phyloP scores from a whole-genome alignment of 345 rosid genomes.

The Lepidium aucheri region DNA sequence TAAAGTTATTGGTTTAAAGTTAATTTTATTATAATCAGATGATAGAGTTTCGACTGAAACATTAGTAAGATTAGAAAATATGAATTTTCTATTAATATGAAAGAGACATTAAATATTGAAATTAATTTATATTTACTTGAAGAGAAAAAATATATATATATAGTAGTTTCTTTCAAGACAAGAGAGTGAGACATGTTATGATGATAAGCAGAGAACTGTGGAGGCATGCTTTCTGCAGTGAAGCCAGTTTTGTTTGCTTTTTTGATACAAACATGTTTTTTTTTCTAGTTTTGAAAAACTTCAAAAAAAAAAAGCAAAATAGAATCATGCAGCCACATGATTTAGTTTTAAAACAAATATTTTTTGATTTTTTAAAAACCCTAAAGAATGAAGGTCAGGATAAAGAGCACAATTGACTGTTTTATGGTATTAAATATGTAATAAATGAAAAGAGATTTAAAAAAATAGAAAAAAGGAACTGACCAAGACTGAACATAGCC shows the following conservation, averaged over 20 bases:
- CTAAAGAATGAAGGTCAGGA: slow-evolving; percentile 13
- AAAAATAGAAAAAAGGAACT: slow-evolving; percentile 27
- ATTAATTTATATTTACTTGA: background rate
- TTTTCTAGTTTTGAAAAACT: background rate
- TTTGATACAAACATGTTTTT: slow-evolving; percentile 20
- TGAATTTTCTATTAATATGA: background rate
- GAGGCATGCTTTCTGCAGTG: slow-evolving; percentile 26
- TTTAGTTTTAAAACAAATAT: background rate
- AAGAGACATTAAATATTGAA: background rate
- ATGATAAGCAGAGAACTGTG: slow-evolving; percentile 22
- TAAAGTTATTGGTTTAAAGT: background rate
- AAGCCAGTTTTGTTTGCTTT: slow-evolving; percentile 27
- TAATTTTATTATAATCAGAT: background rate
- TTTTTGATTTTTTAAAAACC: background rate
- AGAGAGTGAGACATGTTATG: slow-evolving; percentile 20
- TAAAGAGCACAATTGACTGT: slow-evolving; percentile 21
- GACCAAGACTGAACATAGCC: slow-evolving; percentile 99
- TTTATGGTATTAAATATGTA: slow-evolving; percentile 2
- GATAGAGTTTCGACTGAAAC: slow-evolving; percentile 13
- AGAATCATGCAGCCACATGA: slow-evolving; percentile 24
- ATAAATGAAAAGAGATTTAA: slow-evolving; percentile 3
- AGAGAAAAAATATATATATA: background rate
- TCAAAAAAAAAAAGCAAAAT: background rate
- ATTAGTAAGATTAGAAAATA: background rate
- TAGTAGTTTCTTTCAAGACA: background rate